These are phyloP conservation scores for Phytopythium cucurbitacearum DNA, from an alignment of 352 stramenopile genomes.

Conservation along the genomic window DNA sequence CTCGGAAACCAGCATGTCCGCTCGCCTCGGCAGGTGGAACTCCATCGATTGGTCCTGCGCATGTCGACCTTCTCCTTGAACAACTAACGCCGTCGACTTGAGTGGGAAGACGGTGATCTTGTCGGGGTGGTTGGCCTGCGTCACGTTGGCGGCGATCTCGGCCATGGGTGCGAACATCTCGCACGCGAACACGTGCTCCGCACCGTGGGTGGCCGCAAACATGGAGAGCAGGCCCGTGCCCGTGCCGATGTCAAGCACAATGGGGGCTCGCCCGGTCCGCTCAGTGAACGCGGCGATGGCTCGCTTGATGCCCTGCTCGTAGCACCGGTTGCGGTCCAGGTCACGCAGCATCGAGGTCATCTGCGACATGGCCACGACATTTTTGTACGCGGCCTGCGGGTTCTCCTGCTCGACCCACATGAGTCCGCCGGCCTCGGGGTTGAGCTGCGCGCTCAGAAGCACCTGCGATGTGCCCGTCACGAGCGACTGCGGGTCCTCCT, in stretches of 20 bases:
- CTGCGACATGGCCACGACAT: constrained; percentile 82
- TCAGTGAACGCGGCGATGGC: constrained; percentile 53
- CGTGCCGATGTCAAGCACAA: constrained; percentile 82
- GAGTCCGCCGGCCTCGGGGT: constrained; percentile 61
- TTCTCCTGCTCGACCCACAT: constrained; percentile 80
- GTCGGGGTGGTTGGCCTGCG: constrained; percentile 53
- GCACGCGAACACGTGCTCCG: constrained; percentile 88
- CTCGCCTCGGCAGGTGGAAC: constrained; percentile 54
- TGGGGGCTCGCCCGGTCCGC: constrained; percentile 32
- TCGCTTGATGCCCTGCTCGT: constrained; percentile 63
- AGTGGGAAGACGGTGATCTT: constrained; percentile 77
- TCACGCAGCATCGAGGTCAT: constrained; percentile 88
- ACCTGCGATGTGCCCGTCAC: constrained; percentile 65
- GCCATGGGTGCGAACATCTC: constrained; percentile 90
- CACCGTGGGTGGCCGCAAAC: constrained; percentile 82
- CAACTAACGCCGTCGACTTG: constrained; percentile 67
- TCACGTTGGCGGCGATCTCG: constrained; percentile 71
- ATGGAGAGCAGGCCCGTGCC: constrained; percentile 85
- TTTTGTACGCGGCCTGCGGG: constrained; percentile 64
- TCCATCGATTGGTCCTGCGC: constrained; percentile 4
- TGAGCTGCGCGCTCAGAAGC: constrained; percentile 65
- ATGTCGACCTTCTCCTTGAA: constrained; percentile 12
- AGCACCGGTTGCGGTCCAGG: constrained; percentile 68
- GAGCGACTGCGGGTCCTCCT: constrained; percentile 45
- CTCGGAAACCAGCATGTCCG: constrained; percentile 92